Conservation (phyloP, 108 stramenopile genomes). For the Ochromonas danica region DNA sequence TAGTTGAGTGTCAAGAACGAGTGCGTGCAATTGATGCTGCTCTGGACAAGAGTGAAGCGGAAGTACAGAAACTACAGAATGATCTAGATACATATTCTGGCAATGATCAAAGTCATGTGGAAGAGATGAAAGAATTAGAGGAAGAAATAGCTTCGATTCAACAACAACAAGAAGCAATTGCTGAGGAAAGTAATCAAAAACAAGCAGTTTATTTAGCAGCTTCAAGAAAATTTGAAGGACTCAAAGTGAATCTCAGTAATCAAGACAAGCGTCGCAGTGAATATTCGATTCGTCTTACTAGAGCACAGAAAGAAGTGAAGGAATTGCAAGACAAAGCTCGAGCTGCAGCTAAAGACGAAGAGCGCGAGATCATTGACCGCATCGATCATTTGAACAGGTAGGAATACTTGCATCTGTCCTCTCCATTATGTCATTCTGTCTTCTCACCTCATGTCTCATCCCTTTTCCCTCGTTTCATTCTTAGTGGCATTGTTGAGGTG, state of each 20-base stretch:
- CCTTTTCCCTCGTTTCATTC: too few species aligned
- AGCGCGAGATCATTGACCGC: background rate
- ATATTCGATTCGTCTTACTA: background rate
- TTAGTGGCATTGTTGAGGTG: background rate
- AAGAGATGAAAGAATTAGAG: constrained; percentile 40
- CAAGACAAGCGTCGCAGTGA: background rate
- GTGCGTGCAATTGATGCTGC: too few species aligned
- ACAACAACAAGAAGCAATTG: background rate
- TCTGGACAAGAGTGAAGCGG: background rate
- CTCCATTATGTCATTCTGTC: background rate
- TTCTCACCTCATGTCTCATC: background rate
- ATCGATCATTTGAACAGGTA: background rate
- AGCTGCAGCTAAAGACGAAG: background rate
- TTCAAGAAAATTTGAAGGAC: constrained; percentile 4
- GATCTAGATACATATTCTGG: background rate
- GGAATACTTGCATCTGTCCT: background rate
- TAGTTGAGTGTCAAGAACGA: too few species aligned
- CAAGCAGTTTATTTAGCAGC: constrained; percentile 25
- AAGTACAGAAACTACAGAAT: background rate
- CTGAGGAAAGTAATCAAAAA: background rate
- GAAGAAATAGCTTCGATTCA: background rate
- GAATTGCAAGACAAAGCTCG: background rate
- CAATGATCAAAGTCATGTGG: background rate
- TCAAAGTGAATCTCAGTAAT: background rate
- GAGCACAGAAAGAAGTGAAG: background rate